A percentile compares a stretch with the other conserved stretches of the same genome.
phyloP scores from a whole-genome alignment of 192 early-diverging fungal species.

The Thoreauomyces humboldtii region DNA sequence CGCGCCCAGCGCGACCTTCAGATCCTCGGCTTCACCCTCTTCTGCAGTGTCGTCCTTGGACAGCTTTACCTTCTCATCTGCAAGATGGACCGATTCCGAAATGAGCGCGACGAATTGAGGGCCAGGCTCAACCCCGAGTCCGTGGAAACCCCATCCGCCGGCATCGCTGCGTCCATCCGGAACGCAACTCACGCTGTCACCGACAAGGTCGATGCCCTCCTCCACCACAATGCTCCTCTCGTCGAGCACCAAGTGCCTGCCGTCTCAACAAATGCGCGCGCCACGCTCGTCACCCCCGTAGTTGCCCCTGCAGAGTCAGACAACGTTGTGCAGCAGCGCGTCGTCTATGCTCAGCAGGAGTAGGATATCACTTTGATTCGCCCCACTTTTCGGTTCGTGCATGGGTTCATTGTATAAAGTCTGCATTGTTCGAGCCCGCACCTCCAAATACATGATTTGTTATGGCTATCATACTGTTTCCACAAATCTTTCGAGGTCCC shows the following conservation, averaged over 20 bases:
- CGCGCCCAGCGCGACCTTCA: constrained; percentile 35
- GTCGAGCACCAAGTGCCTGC: not conserved
- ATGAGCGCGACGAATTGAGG: constrained; percentile 20
- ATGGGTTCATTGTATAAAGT: no score
- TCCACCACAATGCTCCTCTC: not conserved
- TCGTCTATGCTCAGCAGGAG: not conserved
- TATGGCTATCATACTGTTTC: no score
- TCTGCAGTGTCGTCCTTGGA: constrained; percentile 25
- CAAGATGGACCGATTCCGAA: constrained; percentile 30
- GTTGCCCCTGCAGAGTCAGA: constrained; percentile 10
- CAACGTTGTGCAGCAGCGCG: constrained; percentile 3
- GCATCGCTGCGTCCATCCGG: not conserved
- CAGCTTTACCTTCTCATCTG: constrained; percentile 25
- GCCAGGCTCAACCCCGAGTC: not conserved
- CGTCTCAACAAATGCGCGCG: not conserved
- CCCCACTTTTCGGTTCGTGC: no score
- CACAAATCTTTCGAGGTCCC: no score
- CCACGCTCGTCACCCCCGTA: not conserved
- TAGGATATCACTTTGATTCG: no score
- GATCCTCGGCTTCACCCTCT: constrained; percentile 29
- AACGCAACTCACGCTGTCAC: constrained; percentile 1
- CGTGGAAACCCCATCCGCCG: not conserved
- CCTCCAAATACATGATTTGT: no score
- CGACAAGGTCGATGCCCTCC: constrained; percentile 8
- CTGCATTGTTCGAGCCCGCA: no score